Evolutionary conservation across 768 basidiomycete genomes (phyloP).

Genomic region (Coprinellus aureogranulatus): DNA sequence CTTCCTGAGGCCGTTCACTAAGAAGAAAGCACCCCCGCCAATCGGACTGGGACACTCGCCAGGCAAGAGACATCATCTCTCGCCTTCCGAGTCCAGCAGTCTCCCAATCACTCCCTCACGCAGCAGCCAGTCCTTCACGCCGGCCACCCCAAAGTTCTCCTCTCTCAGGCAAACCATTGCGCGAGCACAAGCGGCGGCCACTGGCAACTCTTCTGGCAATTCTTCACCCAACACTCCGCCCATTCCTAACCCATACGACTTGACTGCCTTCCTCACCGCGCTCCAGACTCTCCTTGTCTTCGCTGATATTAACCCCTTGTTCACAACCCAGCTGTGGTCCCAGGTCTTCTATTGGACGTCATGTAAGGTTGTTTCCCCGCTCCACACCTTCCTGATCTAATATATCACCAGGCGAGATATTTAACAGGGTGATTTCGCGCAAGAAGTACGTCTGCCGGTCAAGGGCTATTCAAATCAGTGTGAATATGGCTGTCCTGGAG

Average conservation of each 20-base stretch:
- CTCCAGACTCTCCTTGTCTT: constrained; percentile 79
- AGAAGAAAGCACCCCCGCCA: constrained; percentile 49
- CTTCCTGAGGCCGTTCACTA: constrained; percentile 73
- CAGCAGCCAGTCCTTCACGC: constrained; percentile 37
- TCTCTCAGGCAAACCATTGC: constrained; percentile 68
- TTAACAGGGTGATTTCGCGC: constrained; percentile 82
- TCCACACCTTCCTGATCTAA: not conserved
- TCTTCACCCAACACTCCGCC: constrained; percentile 46
- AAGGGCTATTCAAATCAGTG: constrained; percentile 82
- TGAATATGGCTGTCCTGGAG: constrained; percentile 83
- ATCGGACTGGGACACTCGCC: constrained; percentile 17
- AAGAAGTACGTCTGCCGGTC: constrained; percentile 96
- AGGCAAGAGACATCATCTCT: constrained; percentile 33
- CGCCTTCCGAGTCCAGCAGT: constrained; percentile 49
- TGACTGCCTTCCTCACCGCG: constrained; percentile 81
- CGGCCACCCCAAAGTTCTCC: constrained; percentile 54
- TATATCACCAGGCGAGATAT: constrained; percentile 63
- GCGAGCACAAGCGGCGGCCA: constrained; percentile 45
- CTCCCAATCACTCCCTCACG: constrained; percentile 55
- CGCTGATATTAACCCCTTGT: constrained; percentile 86
- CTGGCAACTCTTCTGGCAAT: constrained; percentile 45
- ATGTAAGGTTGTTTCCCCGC: constrained; percentile 50
- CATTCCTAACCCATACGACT: constrained; percentile 46
- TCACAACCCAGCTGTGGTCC: constrained; percentile 90
- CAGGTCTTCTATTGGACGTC: constrained; percentile 99